Evolutionary conservation across 2,329 filamentous ascomycete species (phyloP).

Genomic region (Colletotrichum sp.): DNA sequence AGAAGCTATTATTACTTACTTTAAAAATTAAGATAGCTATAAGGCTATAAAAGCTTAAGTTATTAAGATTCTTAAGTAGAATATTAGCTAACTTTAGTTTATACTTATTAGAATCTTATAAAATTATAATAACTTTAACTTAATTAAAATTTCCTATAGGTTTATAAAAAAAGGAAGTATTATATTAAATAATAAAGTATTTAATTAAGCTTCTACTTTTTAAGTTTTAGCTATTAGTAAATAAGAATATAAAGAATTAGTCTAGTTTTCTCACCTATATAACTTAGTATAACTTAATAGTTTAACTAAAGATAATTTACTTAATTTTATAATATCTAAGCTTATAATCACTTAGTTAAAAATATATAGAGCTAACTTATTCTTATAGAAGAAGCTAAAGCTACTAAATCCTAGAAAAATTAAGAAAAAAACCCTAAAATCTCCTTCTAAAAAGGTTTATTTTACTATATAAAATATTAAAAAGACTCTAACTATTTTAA

Average conservation of each 20-base stretch:
- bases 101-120: too few species aligned
- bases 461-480: too few species aligned
- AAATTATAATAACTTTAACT: too few species aligned
- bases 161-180: too few species aligned
- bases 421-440: too few species aligned
- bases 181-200: too few species aligned
- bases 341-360: not conserved
- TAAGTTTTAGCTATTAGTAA: not conserved
- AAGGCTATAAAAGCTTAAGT: not conserved
- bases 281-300: not conserved
- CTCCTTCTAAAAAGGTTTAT: too few species aligned
- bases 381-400: not conserved
- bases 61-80: not conserved
- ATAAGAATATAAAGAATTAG: not conserved
- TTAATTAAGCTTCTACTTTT: too few species aligned
- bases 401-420: too few species aligned
- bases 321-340: not conserved
- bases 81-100: not conserved
- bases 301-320: not conserved
- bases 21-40: not conserved
- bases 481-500: too few species aligned
- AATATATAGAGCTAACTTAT: not conserved
- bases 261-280: not conserved
- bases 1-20: not conserved
- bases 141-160: too few species aligned